Conservation (phyloP, 1,139 yeast species). For the Candida labiduridarum region DNA sequence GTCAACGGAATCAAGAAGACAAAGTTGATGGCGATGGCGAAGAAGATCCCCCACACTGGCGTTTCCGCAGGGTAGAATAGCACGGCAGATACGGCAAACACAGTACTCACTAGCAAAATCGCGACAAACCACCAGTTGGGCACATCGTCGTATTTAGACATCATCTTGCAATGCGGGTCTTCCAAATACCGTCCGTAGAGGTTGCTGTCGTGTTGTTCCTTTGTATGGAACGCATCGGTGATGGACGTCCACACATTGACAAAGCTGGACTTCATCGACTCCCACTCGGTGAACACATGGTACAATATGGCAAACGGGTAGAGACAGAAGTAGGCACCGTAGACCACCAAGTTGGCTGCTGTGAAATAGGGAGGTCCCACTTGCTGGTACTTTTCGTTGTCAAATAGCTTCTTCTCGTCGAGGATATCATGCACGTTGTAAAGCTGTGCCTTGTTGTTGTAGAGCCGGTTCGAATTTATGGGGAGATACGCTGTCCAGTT, state of each 20-base stretch:
- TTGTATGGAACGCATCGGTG: slow-evolving; percentile 26
- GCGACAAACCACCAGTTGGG: slow-evolving; percentile 44
- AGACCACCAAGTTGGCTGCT: slow-evolving; percentile 45
- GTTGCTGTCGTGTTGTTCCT: not conserved
- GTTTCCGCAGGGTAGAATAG: slow-evolving; percentile 38
- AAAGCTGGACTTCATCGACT: slow-evolving; percentile 44
- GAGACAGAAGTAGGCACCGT: slow-evolving; percentile 45
- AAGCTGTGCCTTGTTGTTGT: slow-evolving; percentile 36
- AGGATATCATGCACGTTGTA: slow-evolving; percentile 38
- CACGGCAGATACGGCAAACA: slow-evolving; percentile 35
- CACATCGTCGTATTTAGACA: slow-evolving; percentile 41
- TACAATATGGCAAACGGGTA: slow-evolving; percentile 48
- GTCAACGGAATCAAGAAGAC: slow-evolving; percentile 39
- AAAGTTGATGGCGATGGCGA: slow-evolving; percentile 37
- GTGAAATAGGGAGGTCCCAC: slow-evolving; percentile 48
- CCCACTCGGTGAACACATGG: slow-evolving; percentile 40
- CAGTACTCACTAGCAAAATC: slow-evolving; percentile 30
- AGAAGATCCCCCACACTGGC: slow-evolving; percentile 40
- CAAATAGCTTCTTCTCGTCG: slow-evolving; percentile 33
- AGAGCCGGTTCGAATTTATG: slow-evolving; percentile 40
- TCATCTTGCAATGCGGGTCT: slow-evolving; percentile 46
- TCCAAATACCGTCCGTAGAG: slow-evolving; percentile 23
- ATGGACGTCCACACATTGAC: slow-evolving; percentile 37
- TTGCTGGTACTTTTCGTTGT: slow-evolving; percentile 29
- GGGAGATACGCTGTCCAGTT: slow-evolving; percentile 46